phyloP scores from a whole-genome alignment of 2,329 filamentous ascomycete species.

The Pseudogymnoascus destructans region DNA sequence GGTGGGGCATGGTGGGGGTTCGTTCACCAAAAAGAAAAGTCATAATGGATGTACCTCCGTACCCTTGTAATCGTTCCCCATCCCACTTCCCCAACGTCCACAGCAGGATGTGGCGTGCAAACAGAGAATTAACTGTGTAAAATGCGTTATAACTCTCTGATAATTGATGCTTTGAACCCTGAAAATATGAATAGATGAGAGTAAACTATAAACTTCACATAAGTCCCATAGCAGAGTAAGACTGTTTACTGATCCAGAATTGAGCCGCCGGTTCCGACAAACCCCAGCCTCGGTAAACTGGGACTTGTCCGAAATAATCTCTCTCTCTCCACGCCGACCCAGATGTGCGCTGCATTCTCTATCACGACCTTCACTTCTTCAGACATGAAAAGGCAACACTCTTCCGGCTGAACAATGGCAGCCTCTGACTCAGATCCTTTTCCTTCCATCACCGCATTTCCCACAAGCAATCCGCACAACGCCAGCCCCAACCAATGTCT shows the following conservation, averaged over 20 bases:
- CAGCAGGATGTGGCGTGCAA: neutral
- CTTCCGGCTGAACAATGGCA: constrained; percentile 21
- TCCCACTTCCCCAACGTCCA: neutral
- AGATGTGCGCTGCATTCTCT: constrained; percentile 15
- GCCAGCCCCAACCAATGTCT: constrained; percentile 19
- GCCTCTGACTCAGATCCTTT: constrained; percentile 12
- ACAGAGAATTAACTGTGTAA: neutral
- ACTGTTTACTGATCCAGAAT: neutral
- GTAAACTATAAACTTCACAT: neutral
- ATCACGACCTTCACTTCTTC: constrained; percentile 22
- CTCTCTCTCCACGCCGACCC: constrained; percentile 8
- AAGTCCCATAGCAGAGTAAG: neutral
- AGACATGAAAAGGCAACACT: constrained; percentile 16
- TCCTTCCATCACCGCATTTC: constrained; percentile 12
- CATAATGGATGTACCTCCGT: neutral
- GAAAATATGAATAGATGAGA: neutral
- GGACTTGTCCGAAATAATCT: constrained; percentile 7
- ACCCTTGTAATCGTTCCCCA: neutral
- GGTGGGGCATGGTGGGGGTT: constrained; percentile 6
- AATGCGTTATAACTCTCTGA: neutral
- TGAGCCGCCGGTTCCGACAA: neutral
- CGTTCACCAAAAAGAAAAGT: neutral
- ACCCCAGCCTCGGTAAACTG: constrained; percentile 7
- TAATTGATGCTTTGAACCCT: neutral
- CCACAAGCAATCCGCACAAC: constrained; percentile 14